Conservation (phyloP, 176 grass and related monocot genomes). For the Carex parvula region DNA sequence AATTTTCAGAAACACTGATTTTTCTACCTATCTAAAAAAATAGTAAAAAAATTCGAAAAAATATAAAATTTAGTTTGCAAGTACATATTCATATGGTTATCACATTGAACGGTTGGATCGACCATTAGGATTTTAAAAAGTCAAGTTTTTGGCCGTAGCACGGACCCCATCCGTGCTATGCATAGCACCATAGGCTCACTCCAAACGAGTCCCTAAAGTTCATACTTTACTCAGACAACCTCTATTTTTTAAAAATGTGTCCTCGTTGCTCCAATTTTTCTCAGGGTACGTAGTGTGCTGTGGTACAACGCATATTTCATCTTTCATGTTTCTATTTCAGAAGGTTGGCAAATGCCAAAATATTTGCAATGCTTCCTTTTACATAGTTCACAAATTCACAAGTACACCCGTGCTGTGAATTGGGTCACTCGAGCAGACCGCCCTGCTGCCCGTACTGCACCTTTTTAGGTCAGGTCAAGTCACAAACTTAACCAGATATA, state of each 20-base stretch:
- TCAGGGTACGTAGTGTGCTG: not conserved
- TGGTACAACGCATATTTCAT: not conserved
- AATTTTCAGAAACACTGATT: too few relatives aligned
- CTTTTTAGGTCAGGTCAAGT: not conserved
- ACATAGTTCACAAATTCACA: not conserved
- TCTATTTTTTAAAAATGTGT: not conserved
- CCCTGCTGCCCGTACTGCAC: not conserved
- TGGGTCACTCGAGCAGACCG: not conserved
- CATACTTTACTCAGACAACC: not conserved
- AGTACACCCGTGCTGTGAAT: not conserved
- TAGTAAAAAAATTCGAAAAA: too few relatives aligned
- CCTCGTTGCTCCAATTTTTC: not conserved
- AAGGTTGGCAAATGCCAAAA: not conserved
- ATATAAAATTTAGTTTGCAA: too few relatives aligned
- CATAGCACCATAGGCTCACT: too few relatives aligned
- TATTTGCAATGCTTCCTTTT: not conserved
- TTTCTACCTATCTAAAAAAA: too few relatives aligned
- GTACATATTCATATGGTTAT: too few relatives aligned
- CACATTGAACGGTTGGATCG: too few relatives aligned
- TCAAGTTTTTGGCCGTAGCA: too few relatives aligned
- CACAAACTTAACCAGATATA: not conserved
- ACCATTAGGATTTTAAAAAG: too few relatives aligned
- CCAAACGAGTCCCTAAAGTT: too few relatives aligned
- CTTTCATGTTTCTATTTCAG: slow-evolving; percentile 3
- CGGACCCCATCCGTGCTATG: too few relatives aligned